Conservation (phyloP, 768 basidiomycete species). For the Kwoniella dendrophila region DNA sequence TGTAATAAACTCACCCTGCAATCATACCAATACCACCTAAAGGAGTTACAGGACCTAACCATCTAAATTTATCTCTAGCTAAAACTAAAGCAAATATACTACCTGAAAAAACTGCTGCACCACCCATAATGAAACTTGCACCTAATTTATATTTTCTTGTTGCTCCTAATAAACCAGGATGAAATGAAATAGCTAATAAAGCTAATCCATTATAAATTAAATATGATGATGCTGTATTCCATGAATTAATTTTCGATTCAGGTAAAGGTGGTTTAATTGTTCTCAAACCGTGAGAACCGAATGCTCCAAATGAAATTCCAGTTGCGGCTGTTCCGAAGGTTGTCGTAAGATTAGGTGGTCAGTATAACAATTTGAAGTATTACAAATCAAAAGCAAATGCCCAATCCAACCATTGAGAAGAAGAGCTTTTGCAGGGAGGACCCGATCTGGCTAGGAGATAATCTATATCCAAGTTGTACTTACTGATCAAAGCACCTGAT, state of each 20-base stretch:
- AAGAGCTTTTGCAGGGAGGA: too few relatives aligned
- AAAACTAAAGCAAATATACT: conserved; percentile 53
- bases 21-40: conserved; percentile 53
- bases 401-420: not conserved
- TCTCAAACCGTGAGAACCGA: conserved; percentile 53
- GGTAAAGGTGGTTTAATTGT: conserved; percentile 38
- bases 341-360: not conserved
- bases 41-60: conserved; percentile 51
- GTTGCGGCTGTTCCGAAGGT: too few relatives aligned
- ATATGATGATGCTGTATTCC: conserved; percentile 50
- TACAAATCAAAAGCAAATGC: too few relatives aligned
- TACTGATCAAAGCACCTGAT: conserved; percentile 46
- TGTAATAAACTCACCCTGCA: conserved; percentile 48
- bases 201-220: conserved; percentile 55
- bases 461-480: conserved; percentile 4
- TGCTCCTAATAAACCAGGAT: conserved; percentile 29
- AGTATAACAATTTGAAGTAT: not conserved
- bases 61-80: conserved; percentile 42
- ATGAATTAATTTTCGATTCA: conserved; percentile 38
- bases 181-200: conserved; percentile 48
- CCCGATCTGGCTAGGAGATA: too few relatives aligned
- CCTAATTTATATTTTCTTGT: conserved; percentile 31
- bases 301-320: conserved; percentile 50
- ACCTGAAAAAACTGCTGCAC: conserved; percentile 45
- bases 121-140: conserved; percentile 41